A percentile compares a stretch with the other conserved stretches of the same genome.
phyloP scores from a whole-genome alignment of 2,329 filamentous ascomycete species.

The Cladosporium sp. region DNA sequence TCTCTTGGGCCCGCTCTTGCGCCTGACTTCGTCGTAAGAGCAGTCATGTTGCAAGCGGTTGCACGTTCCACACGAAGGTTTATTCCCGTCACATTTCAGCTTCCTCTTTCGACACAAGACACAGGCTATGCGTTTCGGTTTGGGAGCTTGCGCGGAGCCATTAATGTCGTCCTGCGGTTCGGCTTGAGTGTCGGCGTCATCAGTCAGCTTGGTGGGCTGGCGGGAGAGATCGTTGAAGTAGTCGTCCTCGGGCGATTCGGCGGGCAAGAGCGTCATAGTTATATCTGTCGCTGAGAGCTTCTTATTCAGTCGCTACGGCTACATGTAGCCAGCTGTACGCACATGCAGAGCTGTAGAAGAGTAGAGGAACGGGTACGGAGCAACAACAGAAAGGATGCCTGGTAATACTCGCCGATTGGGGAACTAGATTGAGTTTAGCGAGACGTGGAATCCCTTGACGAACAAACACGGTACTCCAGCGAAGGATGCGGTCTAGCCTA shows the following conservation, averaged over 20 bases:
- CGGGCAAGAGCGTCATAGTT: constrained; percentile 17
- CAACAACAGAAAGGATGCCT: not conserved
- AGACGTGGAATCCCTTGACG: not conserved
- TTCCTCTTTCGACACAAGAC: constrained; percentile 92
- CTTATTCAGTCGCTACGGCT: not conserved
- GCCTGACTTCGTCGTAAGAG: constrained; percentile 86
- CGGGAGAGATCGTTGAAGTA: constrained; percentile 60
- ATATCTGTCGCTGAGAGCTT: not conserved
- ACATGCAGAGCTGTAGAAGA: not conserved
- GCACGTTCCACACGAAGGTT: constrained; percentile 86
- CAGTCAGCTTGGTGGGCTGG: constrained; percentile 36
- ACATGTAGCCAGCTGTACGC: not conserved
- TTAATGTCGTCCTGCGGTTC: constrained; percentile 49
- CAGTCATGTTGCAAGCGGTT: constrained; percentile 82
- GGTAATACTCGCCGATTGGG: not conserved
- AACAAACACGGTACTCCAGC: not conserved
- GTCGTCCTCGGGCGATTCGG: constrained; percentile 36
- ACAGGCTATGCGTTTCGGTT: constrained; percentile 85
- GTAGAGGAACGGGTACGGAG: not conserved
- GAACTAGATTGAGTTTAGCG: constrained; percentile 6
- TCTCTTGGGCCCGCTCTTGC: constrained; percentile 91
- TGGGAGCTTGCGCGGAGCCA: constrained; percentile 37
- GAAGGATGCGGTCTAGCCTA: constrained; percentile 6
- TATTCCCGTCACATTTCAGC: constrained; percentile 80
- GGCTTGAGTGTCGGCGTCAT: not conserved